A percentile compares a stretch with the other conserved stretches of the same genome.
Evolutionary conservation across 2,329 filamentous ascomycete genomes (phyloP).

Genomic region (Acrodontium crateriforme): DNA sequence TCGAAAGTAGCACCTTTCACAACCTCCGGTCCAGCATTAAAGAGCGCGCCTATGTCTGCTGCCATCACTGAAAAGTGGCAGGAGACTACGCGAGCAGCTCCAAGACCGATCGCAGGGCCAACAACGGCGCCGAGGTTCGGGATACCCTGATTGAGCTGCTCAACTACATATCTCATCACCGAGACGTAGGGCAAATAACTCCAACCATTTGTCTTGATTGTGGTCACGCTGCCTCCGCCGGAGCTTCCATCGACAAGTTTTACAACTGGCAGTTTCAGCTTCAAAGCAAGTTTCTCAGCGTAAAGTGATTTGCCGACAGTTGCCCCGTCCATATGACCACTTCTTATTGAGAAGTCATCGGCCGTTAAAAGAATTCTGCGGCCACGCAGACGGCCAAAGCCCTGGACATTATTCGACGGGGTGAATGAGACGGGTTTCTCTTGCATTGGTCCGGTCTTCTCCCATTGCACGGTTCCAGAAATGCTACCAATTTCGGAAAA

Average conservation of each 20-base stretch:
- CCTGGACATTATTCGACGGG: constrained; percentile 51
- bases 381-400: constrained; percentile 33
- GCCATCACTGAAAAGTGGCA: constrained; percentile 56
- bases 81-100: constrained; percentile 45
- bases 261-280: constrained; percentile 44
- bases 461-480: constrained; percentile 46
- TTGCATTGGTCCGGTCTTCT: constrained; percentile 28
- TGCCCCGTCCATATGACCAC: constrained; percentile 50
- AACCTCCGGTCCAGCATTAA: constrained; percentile 51
- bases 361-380: constrained; percentile 46
- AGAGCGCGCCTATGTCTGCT: constrained; percentile 45
- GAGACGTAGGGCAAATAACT: constrained; percentile 46
- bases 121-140: constrained; percentile 50
- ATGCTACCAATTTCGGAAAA: constrained; percentile 49
- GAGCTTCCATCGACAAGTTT: constrained; percentile 52
- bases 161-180: constrained; percentile 38
- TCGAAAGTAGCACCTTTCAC: constrained; percentile 50
- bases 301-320: constrained; percentile 42
- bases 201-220: constrained; percentile 40
- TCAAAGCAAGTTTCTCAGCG: constrained; percentile 46
- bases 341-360: constrained; percentile 49
- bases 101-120: constrained; percentile 50
- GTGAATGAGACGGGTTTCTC: constrained; percentile 36
- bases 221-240: constrained; percentile 49
- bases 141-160: constrained; percentile 48